phyloP scores from a whole-genome alignment of 2,329 filamentous ascomycete genomes.

The Colletotrichum trifolii region DNA sequence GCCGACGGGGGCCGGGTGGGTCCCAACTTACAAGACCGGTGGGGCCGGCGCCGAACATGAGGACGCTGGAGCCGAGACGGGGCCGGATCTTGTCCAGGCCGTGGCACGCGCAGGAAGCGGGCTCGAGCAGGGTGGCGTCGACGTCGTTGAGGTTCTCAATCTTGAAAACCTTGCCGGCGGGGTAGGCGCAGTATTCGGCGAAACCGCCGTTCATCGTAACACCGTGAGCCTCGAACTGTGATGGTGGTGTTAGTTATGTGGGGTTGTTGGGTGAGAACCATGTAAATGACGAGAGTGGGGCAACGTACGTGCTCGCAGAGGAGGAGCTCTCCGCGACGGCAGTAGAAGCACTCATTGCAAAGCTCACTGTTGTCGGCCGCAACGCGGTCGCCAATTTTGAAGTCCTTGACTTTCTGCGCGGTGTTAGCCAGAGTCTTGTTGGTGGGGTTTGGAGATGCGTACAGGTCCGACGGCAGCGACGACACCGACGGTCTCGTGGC shows the following conservation, averaged over 20 bases:
- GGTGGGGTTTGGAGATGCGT: neutral
- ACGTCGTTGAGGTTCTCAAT: constrained; percentile 73
- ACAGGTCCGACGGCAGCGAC: constrained; percentile 66
- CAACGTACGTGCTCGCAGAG: constrained; percentile 69
- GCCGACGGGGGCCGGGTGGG: constrained; percentile 17
- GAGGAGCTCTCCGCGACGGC: constrained; percentile 73
- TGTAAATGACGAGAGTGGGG: neutral
- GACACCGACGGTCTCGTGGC: constrained; percentile 75
- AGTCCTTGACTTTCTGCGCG: constrained; percentile 64
- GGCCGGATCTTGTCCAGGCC: constrained; percentile 76
- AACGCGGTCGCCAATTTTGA: constrained; percentile 72
- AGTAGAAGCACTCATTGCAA: constrained; percentile 80
- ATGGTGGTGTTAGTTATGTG: constrained; percentile 1
- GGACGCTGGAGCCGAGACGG: constrained; percentile 71
- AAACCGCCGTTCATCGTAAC: constrained; percentile 78
- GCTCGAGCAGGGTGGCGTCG: constrained; percentile 77
- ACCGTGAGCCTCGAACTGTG: constrained; percentile 71
- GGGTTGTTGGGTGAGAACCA: neutral
- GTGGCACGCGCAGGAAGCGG: constrained; percentile 77
- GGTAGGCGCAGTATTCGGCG: constrained; percentile 72
- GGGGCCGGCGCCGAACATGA: constrained; percentile 75
- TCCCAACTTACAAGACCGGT: constrained; percentile 66
- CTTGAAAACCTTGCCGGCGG: constrained; percentile 69
- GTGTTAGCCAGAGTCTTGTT: constrained; percentile 6
- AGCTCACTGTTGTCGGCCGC: constrained; percentile 74